Conservation (phyloP, 2,329 filamentous ascomycete genomes). For the Neoscytalidium dimidiatum region DNA sequence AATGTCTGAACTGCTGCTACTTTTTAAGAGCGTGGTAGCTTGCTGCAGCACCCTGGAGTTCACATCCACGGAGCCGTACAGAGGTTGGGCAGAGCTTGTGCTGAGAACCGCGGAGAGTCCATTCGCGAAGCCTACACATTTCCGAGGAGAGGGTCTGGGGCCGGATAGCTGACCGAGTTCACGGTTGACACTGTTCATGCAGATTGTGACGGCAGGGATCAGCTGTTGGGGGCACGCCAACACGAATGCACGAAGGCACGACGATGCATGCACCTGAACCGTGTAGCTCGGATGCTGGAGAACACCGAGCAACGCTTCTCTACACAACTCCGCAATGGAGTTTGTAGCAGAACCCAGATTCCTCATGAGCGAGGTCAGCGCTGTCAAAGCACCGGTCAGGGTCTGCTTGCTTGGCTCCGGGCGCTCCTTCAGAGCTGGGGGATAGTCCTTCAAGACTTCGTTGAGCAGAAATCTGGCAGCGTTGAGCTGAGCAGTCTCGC, state of each 20-base stretch:
- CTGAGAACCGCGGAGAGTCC: conserved; percentile 89
- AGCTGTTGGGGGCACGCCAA: conserved; percentile 91
- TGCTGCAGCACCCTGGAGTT: conserved; percentile 90
- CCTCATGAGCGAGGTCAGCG: conserved; percentile 75
- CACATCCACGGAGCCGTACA: conserved; percentile 94
- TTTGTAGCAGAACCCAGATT: conserved; percentile 81
- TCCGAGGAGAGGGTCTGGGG: conserved; percentile 74
- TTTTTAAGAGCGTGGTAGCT: conserved; percentile 89
- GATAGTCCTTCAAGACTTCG: conserved; percentile 89
- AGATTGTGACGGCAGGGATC: conserved; percentile 86
- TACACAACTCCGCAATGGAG: conserved; percentile 75
- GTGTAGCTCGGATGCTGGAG: conserved; percentile 95
- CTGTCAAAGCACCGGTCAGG: conserved; percentile 75
- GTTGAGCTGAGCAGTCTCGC: conserved; percentile 83
- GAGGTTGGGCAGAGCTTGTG: conserved; percentile 80
- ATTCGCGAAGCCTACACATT: conserved; percentile 89
- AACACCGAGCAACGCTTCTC: conserved; percentile 86
- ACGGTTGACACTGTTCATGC: conserved; percentile 90
- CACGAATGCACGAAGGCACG: conserved; percentile 83
- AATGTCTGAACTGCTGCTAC: conserved; percentile 85
- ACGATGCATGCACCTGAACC: conserved; percentile 86
- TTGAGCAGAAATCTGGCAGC: conserved; percentile 83
- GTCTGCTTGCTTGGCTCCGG: conserved; percentile 87
- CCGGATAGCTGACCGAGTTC: conserved; percentile 78
- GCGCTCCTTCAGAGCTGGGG: conserved; percentile 82